A percentile compares a stretch with the other conserved stretches of the same genome.
Conservation (phyloP, 768 basidiomycete species). For the Dioszegia crocea region DNA sequence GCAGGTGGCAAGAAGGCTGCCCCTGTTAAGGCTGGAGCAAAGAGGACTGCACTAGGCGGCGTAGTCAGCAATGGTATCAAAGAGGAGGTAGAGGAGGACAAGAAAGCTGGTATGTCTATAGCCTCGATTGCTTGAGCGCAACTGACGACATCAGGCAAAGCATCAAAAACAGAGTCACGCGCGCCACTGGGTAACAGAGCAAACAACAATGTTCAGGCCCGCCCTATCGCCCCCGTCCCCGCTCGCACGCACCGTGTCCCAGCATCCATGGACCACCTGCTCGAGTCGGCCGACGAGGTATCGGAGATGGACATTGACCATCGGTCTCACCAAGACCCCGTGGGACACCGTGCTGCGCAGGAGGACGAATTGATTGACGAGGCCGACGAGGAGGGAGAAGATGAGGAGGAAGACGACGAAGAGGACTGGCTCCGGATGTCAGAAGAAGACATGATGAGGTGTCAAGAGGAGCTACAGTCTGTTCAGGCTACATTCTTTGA, state of each 20-base stretch:
- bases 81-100: conserved; percentile 44
- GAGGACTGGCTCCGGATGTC: conserved; percentile 52
- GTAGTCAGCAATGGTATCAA: conserved; percentile 66
- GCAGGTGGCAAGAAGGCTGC: conserved; percentile 48
- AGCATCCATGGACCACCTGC: conserved; percentile 19
- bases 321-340: neutral
- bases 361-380: conserved; percentile 58
- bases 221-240: conserved; percentile 38
- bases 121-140: neutral
- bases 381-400: conserved; percentile 46
- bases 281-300: conserved; percentile 23
- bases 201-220: conserved; percentile 23
- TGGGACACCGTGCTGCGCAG: conserved; percentile 45
- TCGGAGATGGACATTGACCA: conserved; percentile 44
- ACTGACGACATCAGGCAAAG: conserved; percentile 3
- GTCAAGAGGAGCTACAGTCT: conserved; percentile 57
- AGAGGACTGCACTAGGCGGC: conserved; percentile 73
- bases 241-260: conserved; percentile 21
- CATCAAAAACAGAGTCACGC: conserved; percentile 21
- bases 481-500: conserved; percentile 65
- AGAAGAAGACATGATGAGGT: conserved; percentile 44
- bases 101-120: conserved; percentile 29
- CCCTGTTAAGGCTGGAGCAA: conserved; percentile 58
- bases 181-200: conserved; percentile 28
- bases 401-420: conserved; percentile 50